These are phyloP conservation scores for Ustilago vetiveriae DNA, from an alignment of 1,284 basidiomycete genomes.

Conservation along the genomic window DNA sequence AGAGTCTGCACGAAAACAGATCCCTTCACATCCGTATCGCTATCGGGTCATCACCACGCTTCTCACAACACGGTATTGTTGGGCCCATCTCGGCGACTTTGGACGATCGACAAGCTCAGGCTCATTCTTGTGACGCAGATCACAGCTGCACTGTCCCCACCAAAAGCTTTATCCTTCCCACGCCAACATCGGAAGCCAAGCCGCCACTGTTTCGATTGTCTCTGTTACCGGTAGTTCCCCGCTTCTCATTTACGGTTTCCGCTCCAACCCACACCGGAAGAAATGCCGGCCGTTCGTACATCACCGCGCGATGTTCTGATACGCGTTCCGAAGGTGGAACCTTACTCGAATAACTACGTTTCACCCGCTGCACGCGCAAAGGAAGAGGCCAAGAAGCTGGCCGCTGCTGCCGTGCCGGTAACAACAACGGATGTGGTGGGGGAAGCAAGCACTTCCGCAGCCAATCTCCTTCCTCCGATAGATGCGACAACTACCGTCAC, in stretches of 20 bases:
- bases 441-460: background rate
- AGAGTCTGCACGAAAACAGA: too few species aligned
- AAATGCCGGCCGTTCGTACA: constrained; percentile 47
- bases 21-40: too few species aligned
- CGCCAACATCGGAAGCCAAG: too few species aligned
- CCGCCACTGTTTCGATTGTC: too few species aligned
- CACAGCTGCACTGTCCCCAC: background rate
- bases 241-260: too few species aligned
- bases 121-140: background rate
- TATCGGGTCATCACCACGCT: too few species aligned
- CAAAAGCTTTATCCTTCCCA: background rate
- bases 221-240: too few species aligned
- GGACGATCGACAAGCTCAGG: too few species aligned
- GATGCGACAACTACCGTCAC: background rate
- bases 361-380: constrained; percentile 34
- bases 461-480: too few species aligned
- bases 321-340: constrained; percentile 50
- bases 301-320: constrained; percentile 42
- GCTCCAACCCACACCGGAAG: too few species aligned
- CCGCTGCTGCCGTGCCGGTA: constrained; percentile 6
- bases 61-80: too few species aligned
- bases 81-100: too few species aligned
- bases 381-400: constrained; percentile 25
- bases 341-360: constrained; percentile 40
- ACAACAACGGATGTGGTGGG: background rate